phyloP scores from a whole-genome alignment of 2,329 filamentous ascomycete genomes.

The Arthrobotrys entomopaga region DNA sequence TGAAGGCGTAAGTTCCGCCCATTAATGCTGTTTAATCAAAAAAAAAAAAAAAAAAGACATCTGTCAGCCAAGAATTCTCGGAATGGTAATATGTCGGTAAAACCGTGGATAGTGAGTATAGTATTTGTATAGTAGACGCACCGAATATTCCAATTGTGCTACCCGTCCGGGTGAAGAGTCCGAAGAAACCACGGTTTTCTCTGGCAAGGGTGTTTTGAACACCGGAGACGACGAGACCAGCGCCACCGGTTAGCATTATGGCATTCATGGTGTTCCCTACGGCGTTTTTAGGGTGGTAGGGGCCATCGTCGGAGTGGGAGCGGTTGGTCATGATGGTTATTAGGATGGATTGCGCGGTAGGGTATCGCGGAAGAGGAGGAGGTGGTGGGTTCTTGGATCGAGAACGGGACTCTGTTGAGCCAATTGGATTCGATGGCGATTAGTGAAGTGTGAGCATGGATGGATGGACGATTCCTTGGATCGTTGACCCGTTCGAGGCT shows the following conservation, averaged over 20 bases:
- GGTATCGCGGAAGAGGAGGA: neutral
- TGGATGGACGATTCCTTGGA: neutral
- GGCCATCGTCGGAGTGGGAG: conserved; percentile 64
- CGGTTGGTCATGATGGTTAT: conserved; percentile 19
- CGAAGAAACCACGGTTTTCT: conserved; percentile 81
- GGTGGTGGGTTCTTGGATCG: neutral
- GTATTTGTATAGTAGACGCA: conserved; percentile 62
- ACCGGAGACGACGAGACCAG: conserved; percentile 77
- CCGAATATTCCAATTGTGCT: conserved; percentile 76
- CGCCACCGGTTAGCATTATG: conserved; percentile 64
- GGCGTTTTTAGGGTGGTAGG: conserved; percentile 71
- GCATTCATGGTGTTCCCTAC: conserved; percentile 34
- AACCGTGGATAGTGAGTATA: too few species aligned
- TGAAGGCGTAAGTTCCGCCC: conserved; percentile 81
- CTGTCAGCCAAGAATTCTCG: too few species aligned
- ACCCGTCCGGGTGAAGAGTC: conserved; percentile 82
- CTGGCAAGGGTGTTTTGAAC: conserved; percentile 87
- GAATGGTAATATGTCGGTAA: neutral
- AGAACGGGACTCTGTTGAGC: conserved; percentile 10
- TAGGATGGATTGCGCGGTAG: neutral
- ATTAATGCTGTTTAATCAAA: conserved; percentile 70
- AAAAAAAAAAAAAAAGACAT: conserved; percentile 47
- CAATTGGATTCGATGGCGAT: conserved; percentile 18
- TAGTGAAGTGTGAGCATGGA: conserved; percentile 27
- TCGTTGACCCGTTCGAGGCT: neutral